phyloP scores from a whole-genome alignment of 768 basidiomycete species.

The Pulveroboletus ravenelii region DNA sequence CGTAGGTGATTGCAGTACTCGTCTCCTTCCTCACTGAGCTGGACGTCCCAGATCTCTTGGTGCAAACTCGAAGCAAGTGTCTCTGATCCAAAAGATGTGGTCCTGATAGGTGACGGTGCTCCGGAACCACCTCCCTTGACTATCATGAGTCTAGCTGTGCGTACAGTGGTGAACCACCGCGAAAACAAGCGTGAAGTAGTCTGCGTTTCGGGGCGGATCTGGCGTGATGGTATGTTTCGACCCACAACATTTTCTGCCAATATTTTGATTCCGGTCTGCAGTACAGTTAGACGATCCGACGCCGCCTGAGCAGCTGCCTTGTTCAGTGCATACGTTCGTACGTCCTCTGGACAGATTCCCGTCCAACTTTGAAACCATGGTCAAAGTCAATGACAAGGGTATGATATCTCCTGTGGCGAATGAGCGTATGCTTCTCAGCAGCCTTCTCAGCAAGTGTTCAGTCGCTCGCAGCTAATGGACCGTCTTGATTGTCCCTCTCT shows the following conservation, averaged over 20 bases:
- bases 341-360: slow-evolving; percentile 88
- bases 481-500: slow-evolving; percentile 1
- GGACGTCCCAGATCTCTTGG: slow-evolving; percentile 78
- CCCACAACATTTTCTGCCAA: neutral
- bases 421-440: slow-evolving; percentile 83
- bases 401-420: slow-evolving; percentile 69
- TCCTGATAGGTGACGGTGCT: slow-evolving; percentile 74
- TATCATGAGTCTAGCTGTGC: slow-evolving; percentile 80
- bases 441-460: slow-evolving; percentile 59
- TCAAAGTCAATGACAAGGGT: slow-evolving; percentile 60
- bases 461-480: neutral
- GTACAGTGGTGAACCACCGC: slow-evolving; percentile 90
- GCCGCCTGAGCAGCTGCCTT: slow-evolving; percentile 82
- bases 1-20: slow-evolving; percentile 40
- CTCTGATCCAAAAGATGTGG: slow-evolving; percentile 81
- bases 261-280: slow-evolving; percentile 27
- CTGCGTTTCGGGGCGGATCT: slow-evolving; percentile 77
- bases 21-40: neutral
- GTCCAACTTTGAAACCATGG: slow-evolving; percentile 69
- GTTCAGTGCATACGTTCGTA: slow-evolving; percentile 81
- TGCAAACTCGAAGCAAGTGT: slow-evolving; percentile 90
- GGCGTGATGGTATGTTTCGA: slow-evolving; percentile 58
- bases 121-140: slow-evolving; percentile 82
- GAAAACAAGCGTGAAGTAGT: slow-evolving; percentile 94
- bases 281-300: slow-evolving; percentile 89